phyloP scores from a whole-genome alignment of 1,284 basidiomycete species.

The Vanrija sp. region DNA sequence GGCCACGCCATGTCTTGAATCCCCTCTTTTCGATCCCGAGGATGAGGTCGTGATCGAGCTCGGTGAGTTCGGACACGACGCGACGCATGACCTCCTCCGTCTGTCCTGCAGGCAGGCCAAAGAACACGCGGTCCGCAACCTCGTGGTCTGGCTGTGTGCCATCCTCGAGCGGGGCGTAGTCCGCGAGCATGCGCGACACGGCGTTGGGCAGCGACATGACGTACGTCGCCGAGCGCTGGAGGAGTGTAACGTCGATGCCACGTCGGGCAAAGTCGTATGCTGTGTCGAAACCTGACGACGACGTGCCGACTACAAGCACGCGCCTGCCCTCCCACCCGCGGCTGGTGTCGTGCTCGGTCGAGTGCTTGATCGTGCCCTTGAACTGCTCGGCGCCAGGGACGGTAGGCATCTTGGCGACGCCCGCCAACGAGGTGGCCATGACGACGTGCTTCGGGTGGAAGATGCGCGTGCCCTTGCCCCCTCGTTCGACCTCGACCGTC shows the following conservation, averaged over 20 bases:
- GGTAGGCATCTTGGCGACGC: conserved; percentile 19
- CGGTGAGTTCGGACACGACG: conserved; percentile 14
- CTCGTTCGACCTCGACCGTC: conserved; percentile 54
- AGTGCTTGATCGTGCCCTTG: conserved; percentile 55
- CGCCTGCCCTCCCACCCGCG: conserved; percentile 57
- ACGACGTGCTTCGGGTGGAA: conserved; percentile 51
- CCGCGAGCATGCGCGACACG: conserved; percentile 49
- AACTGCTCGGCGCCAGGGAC: conserved; percentile 50
- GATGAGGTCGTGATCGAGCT: conserved; percentile 51
- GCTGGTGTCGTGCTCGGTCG: conserved; percentile 54
- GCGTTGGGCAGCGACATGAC: conserved; percentile 54
- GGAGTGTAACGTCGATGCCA: conserved; percentile 58
- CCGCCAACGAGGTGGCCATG: conserved; percentile 31
- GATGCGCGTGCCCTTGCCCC: conserved; percentile 49
- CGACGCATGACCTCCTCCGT: conserved; percentile 27
- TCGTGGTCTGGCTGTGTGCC: conserved; percentile 53
- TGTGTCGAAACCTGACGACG: conserved; percentile 56
- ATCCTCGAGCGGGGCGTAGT: conserved; percentile 43
- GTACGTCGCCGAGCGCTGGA: conserved; percentile 61
- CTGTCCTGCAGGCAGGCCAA: conserved; percentile 38
- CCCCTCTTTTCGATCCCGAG: conserved; percentile 57
- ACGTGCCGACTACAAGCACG: conserved; percentile 59
- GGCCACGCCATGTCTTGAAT: conserved; percentile 38
- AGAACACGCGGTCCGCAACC: conserved; percentile 51
- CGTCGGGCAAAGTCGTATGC: conserved; percentile 52